Base-by-base conservation (phyloP, 208 protist species). In the Blechomonas ayalai region DNA sequence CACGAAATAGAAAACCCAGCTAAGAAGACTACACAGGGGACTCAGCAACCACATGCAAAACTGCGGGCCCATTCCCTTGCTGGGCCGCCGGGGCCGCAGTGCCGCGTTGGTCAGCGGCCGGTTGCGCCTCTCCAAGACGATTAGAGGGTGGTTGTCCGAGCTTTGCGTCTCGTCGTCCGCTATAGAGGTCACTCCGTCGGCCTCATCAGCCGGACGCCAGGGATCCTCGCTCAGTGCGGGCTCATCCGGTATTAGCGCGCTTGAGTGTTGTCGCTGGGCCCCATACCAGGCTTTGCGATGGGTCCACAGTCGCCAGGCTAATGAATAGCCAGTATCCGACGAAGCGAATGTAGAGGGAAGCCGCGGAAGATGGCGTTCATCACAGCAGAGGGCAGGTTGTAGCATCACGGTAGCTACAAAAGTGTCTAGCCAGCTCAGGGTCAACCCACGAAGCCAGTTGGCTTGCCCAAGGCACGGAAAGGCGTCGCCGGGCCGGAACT, bases 361-460 rank as follows among this genome's bases (percentile, higher is more conserved):
- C 12, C 71, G 61, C 1, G 76, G 76, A 1, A 85, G 53, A 52
- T 75, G 78, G 25, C 72, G 52, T 45, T 81, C 76, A 35, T 85
- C 60, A 12, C 67, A 63, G 47, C 76, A 59, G 34, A 81, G 65
- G 37, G 69, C 70, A 18, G 57, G 62, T 49, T 85, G 59, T 20
- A 85, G 54, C 34, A 76, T 41, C 19, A 46, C 67, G 37, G 77
- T 80, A 12, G 47, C 68, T 4, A 86, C 52, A 29, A 86, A 55
- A 33, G 78, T 52, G 48, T 82, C 72, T 13, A 86, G 56, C 77
- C 77, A 86, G 54, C 59, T 73, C 47, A 71, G 70, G 22, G 77
- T 86, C 19, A 67, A 9, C 39, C 49, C 37, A 7, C 59, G 59
- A 7, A 73, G 9, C 46, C 51, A 67, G 7, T 50, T 48, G 9